phyloP scores from a whole-genome alignment of 179 eudicot genomes.

The Corrigiola litoralis region DNA sequence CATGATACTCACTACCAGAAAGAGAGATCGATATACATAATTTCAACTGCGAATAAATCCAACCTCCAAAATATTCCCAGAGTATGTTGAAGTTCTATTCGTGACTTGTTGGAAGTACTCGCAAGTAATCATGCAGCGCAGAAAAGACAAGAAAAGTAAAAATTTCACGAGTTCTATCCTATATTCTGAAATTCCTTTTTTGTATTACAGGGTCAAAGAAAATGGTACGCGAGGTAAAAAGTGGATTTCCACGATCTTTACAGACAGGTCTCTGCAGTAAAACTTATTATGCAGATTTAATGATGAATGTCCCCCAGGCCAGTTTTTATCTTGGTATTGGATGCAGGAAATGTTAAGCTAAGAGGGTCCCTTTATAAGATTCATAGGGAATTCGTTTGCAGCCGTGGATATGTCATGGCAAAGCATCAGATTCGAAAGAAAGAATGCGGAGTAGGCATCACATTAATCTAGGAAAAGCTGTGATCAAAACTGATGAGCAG shows the following conservation, averaged over 20 bases:
- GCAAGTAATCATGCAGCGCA: too few species aligned
- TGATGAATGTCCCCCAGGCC: constrained; percentile 18
- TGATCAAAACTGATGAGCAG: not conserved
- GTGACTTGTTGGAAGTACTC: too few species aligned
- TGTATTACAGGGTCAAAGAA: not conserved
- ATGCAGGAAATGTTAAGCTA: too few species aligned
- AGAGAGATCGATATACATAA: too few species aligned
- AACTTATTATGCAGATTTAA: constrained; percentile 5
- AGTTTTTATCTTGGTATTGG: not conserved
- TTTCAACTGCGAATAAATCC: too few species aligned
- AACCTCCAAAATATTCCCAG: too few species aligned
- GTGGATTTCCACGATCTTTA: constrained; percentile 13
- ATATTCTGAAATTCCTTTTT: not conserved
- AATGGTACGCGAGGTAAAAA: not conserved
- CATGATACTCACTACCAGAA: too few species aligned
- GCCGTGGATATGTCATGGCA: constrained; percentile 6
- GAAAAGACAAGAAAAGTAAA: too few species aligned
- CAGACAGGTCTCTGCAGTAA: constrained; percentile 14
- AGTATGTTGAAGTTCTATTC: too few species aligned
- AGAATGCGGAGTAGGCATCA: not conserved
- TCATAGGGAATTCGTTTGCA: not conserved
- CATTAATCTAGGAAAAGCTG: constrained; percentile 9
- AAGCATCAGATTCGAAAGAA: not conserved
- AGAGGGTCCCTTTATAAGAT: not conserved
- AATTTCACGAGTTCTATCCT: not conserved